Conservation (phyloP, 495 filamentous ascomycete genomes). For the Acidomyces sp. region DNA sequence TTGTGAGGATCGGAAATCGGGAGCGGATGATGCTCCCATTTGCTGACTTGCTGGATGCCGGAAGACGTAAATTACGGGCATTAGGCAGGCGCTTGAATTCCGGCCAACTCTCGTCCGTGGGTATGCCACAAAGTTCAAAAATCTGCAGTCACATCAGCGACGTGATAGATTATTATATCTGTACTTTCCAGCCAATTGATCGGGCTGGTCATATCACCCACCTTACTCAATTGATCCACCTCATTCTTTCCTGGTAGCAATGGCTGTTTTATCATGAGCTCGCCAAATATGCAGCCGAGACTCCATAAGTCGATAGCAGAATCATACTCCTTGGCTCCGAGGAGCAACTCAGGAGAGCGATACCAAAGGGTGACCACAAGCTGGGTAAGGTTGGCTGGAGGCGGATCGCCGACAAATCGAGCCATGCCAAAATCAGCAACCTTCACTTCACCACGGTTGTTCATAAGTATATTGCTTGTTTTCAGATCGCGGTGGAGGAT, state of each 20-base stretch:
- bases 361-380: slow-evolving; percentile 98
- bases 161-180: slow-evolving; percentile 8
- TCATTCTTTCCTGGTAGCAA: slow-evolving; percentile 88
- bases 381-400: slow-evolving; percentile 71
- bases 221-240: slow-evolving; percentile 66
- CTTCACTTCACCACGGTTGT: slow-evolving; percentile 90
- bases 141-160: slow-evolving; percentile 48
- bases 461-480: slow-evolving; percentile 88
- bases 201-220: slow-evolving; percentile 17
- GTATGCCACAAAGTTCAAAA: slow-evolving; percentile 83
- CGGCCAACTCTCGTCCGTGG: slow-evolving; percentile 76
- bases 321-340: slow-evolving; percentile 68
- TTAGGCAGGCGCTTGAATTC: slow-evolving; percentile 80
- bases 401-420: slow-evolving; percentile 64
- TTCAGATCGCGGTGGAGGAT: slow-evolving; percentile 96
- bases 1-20: slow-evolving; percentile 69
- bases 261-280: slow-evolving; percentile 72
- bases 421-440: slow-evolving; percentile 98
- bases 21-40: slow-evolving; percentile 39
- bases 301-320: slow-evolving; percentile 85
- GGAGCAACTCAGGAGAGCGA: slow-evolving; percentile 75
- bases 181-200: slow-evolving; percentile 16
- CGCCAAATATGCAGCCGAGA: slow-evolving; percentile 90
- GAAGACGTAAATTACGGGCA: slow-evolving; percentile 70
- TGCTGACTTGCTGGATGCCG: slow-evolving; percentile 24